Evolutionary conservation across 345 rosid species (phyloP), one percentile per base, ranked within the genome.

Genomic region (Gossypium sturtianum): DNA sequence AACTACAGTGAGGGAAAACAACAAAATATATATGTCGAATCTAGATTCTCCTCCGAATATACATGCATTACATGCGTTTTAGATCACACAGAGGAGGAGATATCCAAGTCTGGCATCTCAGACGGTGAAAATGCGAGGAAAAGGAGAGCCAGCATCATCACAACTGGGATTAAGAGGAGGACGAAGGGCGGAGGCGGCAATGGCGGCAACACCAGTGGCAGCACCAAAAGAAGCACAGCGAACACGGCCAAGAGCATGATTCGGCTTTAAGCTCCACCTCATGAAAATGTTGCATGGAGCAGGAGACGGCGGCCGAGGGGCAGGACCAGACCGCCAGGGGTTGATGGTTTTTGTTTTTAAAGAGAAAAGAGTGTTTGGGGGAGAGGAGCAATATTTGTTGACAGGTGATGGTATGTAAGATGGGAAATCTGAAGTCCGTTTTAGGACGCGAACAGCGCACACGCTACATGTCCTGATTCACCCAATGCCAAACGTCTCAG

Each of bases 181-280:
- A 52, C 5, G 3, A 41, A 5, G 8, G 71, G 77, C 43, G 77
- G 77, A 0, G 71, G 77, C 1, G 77, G 61, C 77, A 74, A 48
- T 7, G 77, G 77, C 8, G 71, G 77, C 71, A 74, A 52, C 7
- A 51, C 63, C 49, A 53, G 29, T 2, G 77, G 77, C 20, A 74
- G 52, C 20, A 63, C 62, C 62, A 74, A 44, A 12, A 74, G 61
- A 41, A 74, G n/a, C 60, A 29, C 60, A 12, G 65, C 34, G 23
- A 62, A 51, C 17, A 74, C 58, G 3, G 45, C 60, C 51, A 62
- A 25, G 10, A 62, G 17, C 45, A 74, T 47, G 58, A 13, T 67
- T 67, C 3, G 29, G 70, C 52, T 19, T 65, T 3, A 65, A 65
- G 61, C 3, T 20, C 29, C 2, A 9, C 25, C 25, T 9, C n/a